Evolutionary conservation across 2,329 filamentous ascomycete genomes (phyloP).

Genomic region (Diaporthe destruens): DNA sequence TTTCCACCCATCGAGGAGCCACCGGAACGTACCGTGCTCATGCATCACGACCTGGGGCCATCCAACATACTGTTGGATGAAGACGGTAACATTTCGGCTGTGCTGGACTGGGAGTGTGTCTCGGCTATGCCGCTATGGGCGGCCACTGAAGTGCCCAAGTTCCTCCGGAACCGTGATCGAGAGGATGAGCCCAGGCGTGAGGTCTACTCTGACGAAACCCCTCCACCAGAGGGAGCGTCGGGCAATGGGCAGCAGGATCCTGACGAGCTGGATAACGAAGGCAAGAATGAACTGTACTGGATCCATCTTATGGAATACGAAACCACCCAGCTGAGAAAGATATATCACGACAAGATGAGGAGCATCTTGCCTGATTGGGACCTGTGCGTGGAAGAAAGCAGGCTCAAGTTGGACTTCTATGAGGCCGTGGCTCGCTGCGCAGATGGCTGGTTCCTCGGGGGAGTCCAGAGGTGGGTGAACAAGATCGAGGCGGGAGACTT

Average conservation of each 20-base stretch:
- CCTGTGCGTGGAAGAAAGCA: neutral
- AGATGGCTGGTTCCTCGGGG: neutral
- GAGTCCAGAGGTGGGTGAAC: neutral
- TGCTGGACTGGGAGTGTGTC: constrained; percentile 6
- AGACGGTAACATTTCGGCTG: neutral
- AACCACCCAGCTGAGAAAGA: constrained; percentile 13
- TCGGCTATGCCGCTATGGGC: neutral
- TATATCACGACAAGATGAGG: constrained; percentile 51
- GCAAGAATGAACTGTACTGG: neutral
- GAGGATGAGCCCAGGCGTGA: neutral
- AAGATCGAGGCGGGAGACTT: constrained; percentile 2
- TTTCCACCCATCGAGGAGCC: neutral
- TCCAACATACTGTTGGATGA: neutral
- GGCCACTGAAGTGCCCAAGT: neutral
- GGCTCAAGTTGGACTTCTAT: neutral
- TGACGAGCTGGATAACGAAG: constrained; percentile 2
- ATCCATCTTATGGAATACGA: neutral
- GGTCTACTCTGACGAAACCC: neutral
- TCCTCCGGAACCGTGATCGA: neutral
- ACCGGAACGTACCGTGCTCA: neutral
- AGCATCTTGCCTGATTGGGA: constrained; percentile 50
- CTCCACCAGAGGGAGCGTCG: neutral
- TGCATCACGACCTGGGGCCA: neutral
- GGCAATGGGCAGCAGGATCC: neutral
- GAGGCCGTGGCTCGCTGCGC: neutral